Base-by-base conservation (phyloP, 768 basidiomycete genomes). In the Amanita rimosa region DNA sequence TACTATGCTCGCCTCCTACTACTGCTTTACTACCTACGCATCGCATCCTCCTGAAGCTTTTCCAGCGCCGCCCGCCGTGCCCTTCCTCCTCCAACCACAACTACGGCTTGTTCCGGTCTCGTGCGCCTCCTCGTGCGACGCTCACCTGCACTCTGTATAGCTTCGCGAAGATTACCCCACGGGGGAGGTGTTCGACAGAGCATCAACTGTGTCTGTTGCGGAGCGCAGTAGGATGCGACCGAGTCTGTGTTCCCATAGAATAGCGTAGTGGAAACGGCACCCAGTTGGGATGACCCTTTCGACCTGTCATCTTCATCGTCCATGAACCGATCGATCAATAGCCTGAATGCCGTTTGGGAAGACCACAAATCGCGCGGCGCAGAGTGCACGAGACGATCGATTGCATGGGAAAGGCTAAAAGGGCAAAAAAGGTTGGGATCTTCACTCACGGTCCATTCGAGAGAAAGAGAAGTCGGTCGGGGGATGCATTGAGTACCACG, bases 401-500 rank as follows among this genome's bases (percentile, higher is more conserved):
- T 33, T 5, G 48, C 48, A 21, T 31, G 27, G 3, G 40, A 49
- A 21, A 49, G 40, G 22, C 26, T 35, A 17, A 27, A 42, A 33
- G 40, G 48, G n/a, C 27, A 43, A 41, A 49, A 49, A 10, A 49
- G n/a, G 10, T 16, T 24, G 6, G 17, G 3, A 22, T 49, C 35
- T 5, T 29, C 13, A 34, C 39, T 43, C n/a, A 31, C 10, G 8
- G n/a, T 10, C 48, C 48, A 49, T 33, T 49, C 48, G 4, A 29
- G 33, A 4, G 48, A 19, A 13, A 49, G 34, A 13, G 40, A 49
- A 7, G 31, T 22, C 5, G 40, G 27, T 11, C 48, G 43, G 21
- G 41, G 40, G 22, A 49, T 54, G 55, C 78, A 79, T 13, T 55
- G 53, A 3, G 78, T 79, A 52, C 68, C 73, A 50, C 74, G 69